Evolutionary conservation across 164 flowering plant genomes (phyloP).

Genomic region (Vitis cinerea): DNA sequence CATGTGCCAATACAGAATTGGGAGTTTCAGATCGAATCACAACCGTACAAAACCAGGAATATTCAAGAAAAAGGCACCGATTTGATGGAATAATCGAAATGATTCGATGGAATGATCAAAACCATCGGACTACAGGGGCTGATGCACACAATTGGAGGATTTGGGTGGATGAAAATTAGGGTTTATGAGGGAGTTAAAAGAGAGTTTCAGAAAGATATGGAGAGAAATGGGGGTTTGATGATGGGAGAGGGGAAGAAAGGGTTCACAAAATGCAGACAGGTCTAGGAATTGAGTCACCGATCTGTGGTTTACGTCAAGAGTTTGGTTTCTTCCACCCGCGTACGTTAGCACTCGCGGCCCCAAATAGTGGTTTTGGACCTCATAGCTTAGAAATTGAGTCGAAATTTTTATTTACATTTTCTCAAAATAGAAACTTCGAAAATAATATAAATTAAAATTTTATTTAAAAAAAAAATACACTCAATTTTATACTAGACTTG

Average conservation of each 20-base stretch:
- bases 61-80: neutral
- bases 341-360: neutral
- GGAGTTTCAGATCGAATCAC: constrained; percentile 2
- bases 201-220: neutral
- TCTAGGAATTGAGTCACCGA: constrained; percentile 6
- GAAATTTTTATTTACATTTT: too few species aligned
- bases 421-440: too few species aligned
- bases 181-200: too few species aligned
- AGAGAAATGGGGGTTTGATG: neutral
- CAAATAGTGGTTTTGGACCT: too few species aligned
- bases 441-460: too few species aligned
- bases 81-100: too few species aligned
- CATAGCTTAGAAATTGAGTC: too few species aligned
- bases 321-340: neutral
- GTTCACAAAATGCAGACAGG: neutral
- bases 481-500: too few species aligned
- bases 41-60: neutral
- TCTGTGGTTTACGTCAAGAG: neutral
- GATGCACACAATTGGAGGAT: neutral
- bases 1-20: neutral
- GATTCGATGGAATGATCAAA: too few species aligned
- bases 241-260: neutral
- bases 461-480: too few species aligned
- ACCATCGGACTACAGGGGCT: neutral
- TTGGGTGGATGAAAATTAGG: neutral